Evolutionary conservation across 2,329 filamentous ascomycete species (phyloP), one percentile per base, ranked within the genome.

Genomic region (Metarhizium rileyi): DNA sequence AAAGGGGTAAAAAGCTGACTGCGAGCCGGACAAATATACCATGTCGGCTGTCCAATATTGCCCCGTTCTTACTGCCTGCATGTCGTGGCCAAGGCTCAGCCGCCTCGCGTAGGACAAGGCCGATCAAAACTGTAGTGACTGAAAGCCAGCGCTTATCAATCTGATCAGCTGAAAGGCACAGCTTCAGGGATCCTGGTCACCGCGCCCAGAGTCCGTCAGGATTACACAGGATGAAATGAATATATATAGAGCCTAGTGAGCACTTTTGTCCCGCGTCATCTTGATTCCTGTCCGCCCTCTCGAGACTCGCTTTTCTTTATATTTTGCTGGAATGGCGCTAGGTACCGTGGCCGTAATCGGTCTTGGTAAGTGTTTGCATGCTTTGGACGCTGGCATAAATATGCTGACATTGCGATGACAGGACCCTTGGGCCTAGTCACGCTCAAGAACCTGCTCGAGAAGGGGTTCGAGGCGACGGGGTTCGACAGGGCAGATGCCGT

Each of bases 401-500:
- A 9, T 40, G 18, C 36, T 40, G 8, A 40, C 9, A 36, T 6
- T 16, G 33, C 9, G n/a, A 12, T 9, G 7, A 40, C 35, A 66
- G 65, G 66, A 14, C 61, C 63, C 2, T 56, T 66, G 7, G 69
- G 69, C 20, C 59, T 70, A 1, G 63, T 66, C 7, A 59, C 68
- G 3, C 52, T 70, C 49, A 73, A 74, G 54, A 68, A 68, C 25
- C 49, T 73, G 23, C 51, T 61, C 1, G 70, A 74, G 44, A 69
- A 70, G 55, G 70, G 70, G 2, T 74, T 72, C 46, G 54, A 70
- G 3, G 70, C 64, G 2, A 65, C 64, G 2, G 70, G 65, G 1
- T 73, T 73, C 40, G 71, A 74, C n/a, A 59, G 63, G 16, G 67
- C 64, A 38, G 50, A 58, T 36, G 66, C 64, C 43, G 57, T 72